Percentiles rank a stretch among this genome's conserved stretches.
Conservation (phyloP, 306 rosid genomes). For the Citrullus amarus region DNA sequence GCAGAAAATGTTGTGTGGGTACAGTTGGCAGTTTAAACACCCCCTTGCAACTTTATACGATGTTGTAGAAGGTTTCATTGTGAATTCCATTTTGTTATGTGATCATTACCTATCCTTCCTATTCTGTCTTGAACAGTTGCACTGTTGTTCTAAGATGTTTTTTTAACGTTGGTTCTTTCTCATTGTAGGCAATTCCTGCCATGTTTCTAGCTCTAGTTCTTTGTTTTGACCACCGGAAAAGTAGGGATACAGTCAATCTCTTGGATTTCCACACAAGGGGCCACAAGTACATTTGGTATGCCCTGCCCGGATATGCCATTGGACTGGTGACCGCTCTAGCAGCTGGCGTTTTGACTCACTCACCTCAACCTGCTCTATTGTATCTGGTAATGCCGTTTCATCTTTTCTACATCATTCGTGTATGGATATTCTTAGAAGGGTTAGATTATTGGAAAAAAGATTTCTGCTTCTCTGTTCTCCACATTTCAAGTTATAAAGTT, state of each 20-base stretch:
- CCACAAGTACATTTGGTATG: conserved; percentile 96
- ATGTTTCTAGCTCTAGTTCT: conserved; percentile 95
- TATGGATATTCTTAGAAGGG: background rate
- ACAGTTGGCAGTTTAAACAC: background rate
- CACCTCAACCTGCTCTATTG: conserved; percentile 95
- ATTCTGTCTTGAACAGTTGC: background rate
- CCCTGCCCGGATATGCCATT: conserved; percentile 90
- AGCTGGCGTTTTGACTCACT: conserved; percentile 80
- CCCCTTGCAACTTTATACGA: background rate
- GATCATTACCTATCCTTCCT: background rate
- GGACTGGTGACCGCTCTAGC: conserved; percentile 85
- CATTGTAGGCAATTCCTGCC: conserved; percentile 79
- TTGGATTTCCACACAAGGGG: conserved; percentile 72
- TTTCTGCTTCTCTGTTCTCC: background rate
- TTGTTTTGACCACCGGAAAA: conserved; percentile 79
- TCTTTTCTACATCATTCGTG: background rate
- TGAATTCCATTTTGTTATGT: background rate
- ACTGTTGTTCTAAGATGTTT: background rate
- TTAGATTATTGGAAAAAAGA: background rate
- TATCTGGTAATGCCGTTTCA: conserved; percentile 57
- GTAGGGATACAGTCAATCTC: conserved; percentile 53
- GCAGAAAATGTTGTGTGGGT: background rate
- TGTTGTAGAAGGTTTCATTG: background rate
- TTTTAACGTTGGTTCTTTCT: background rate
- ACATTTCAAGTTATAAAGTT: background rate